Evolutionary conservation across 1,284 basidiomycete genomes (phyloP), one percentile per base, ranked within the genome.

Genomic region (Prillingera fragicola): DNA sequence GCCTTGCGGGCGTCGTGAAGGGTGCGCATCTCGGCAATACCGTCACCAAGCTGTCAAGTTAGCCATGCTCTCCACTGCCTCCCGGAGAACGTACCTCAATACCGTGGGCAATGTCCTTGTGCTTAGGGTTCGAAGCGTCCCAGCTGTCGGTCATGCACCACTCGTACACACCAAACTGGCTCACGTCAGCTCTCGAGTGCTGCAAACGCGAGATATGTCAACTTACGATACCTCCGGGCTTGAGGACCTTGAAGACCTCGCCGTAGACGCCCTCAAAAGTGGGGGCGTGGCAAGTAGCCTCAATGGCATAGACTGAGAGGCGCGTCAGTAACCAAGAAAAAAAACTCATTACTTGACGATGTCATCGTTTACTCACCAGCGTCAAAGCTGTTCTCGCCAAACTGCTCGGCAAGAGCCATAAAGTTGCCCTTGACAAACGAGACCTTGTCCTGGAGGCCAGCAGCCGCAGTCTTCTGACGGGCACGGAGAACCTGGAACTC

Each of bases 81-180:
- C 14, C 23, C 8, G 10, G 9, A 17, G 17, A 38, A 44, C 56
- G 45, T 36, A 61, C 75, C 69, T 91, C 88, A 54, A 92, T 83
- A 44, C 78, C 82, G 75, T 96, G 91, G 15, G 89, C 87, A 52
- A 98, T 83, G 46, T 81, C 80, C 75, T 92, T 92, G 80, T 98
- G 94, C 53, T 81, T 73, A 14, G 91, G 85, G 70, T 80, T 86
- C 12, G 82, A 81, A 2, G 87, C 78, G 69, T 98, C 87, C 86
- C 89, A 98, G 9, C 72, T 71, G 70, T 97, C 92, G 36, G 94
- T 97, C 92, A 98, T 96, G 73, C 84, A 86, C 94, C 94, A 98
- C 69, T 97, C 94, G 74, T 97, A 97, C 33, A 96, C 84, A 67
- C 91, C 92, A 70, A 96, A 96, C 85, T 90, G 50, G 29, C 13